Base-by-base conservation (phyloP, 345 rosid genomes). In the Lepidium aucheri region DNA sequence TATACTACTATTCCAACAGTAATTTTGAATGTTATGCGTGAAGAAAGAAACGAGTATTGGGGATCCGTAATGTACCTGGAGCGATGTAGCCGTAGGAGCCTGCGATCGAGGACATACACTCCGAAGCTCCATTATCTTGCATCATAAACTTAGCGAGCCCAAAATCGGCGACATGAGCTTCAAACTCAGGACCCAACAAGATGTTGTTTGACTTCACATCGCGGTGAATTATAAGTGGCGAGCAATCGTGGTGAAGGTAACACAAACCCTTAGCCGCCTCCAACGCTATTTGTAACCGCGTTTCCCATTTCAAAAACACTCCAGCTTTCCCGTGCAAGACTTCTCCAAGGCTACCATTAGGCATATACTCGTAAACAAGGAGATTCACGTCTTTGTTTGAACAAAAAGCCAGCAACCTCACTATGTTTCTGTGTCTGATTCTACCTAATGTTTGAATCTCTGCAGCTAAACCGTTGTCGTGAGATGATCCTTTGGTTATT, bases 41-140 rank as follows among this genome's bases (percentile, higher is more conserved):
- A 14, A 2, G 6, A 53, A 53, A 53, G 77, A 54, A 14, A 52
- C 1, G 0, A 53, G 40, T 54, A 11, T 38, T 67, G 1, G 17
- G 7, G 35, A 39, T 44, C 22, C 4, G n/a, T 51, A 8, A 44
- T 43, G 20, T 86, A 93, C 98, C 98, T 68, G 98, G 98, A 49
- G 98, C 98, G 15, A 90, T 93, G 78, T 93, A 93, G 57, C 98
- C 98, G 20, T 93, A 93, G 1, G 97, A 93, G 53, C 97, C 98
- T 22, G 94, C 98, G 58, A 93, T 77, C 3, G 98, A 91, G 17
- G 98, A 93, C 98, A 93, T 93, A 65, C 97, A 93, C 71, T 93
- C 85, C 0, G 96, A 85, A n/a, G 91, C 79, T 9, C 86, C 98
- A 22, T 79, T 87, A 47, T 85, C 96, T 32, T 78, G 81, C 72